A percentile compares a stretch with the other conserved stretches of the same genome.
Conservation (phyloP, 805 yeast genomes). For the Maudiozyma serrabonitensis region DNA sequence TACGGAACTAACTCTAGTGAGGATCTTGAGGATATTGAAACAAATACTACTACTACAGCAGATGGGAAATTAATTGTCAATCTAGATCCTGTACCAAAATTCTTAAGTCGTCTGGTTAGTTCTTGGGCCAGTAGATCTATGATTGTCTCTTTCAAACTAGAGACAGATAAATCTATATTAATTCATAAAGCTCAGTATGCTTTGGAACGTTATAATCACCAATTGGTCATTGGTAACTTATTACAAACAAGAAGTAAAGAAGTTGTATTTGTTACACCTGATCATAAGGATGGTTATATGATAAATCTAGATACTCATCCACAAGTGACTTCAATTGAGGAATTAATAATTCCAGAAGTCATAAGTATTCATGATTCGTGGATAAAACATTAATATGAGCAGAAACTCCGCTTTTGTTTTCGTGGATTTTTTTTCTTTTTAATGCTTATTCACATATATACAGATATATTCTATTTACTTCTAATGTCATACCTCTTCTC, state of each 20-base stretch:
- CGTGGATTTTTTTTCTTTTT: not conserved
- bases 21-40: not conserved
- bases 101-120: constrained; percentile 76
- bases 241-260: constrained; percentile 80
- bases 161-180: constrained; percentile 68
- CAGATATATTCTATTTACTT: not conserved
- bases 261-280: constrained; percentile 63
- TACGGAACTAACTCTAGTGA: constrained; percentile 27
- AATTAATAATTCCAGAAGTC: constrained; percentile 70
- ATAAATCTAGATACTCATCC: constrained; percentile 32
- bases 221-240: constrained; percentile 87
- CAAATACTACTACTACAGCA: constrained; percentile 15
- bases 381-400: constrained; percentile 31
- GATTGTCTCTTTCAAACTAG: constrained; percentile 90
- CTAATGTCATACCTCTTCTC: not conserved
- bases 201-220: constrained; percentile 78
- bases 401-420: not conserved
- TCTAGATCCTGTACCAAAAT: constrained; percentile 93
- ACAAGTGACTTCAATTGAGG: constrained; percentile 49
- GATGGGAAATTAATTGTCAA: constrained; percentile 72
- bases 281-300: constrained; percentile 36
- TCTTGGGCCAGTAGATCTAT: constrained; percentile 92
- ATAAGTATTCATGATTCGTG: constrained; percentile 52
- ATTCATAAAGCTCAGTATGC: constrained; percentile 72
- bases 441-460: not conserved